Evolutionary conservation across 1,284 basidiomycete genomes (phyloP).

Genomic region (Gymnopus androsaceus): DNA sequence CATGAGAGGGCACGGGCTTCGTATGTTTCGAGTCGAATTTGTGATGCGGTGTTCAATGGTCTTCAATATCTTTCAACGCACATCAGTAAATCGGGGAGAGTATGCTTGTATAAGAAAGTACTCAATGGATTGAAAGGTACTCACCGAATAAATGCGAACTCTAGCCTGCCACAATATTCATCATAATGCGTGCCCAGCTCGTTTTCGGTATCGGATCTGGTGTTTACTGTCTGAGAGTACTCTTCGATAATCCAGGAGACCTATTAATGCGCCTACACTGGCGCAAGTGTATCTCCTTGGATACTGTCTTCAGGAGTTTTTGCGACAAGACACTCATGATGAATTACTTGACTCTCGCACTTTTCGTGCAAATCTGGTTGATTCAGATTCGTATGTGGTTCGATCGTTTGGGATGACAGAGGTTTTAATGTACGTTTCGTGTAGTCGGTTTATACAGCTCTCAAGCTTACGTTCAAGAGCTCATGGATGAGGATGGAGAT

Average conservation of each 20-base stretch:
- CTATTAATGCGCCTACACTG: background rate
- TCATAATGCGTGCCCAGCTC: background rate
- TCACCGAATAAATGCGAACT: no score
- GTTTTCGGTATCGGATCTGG: slow-evolving; percentile 7
- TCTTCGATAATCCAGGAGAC: background rate
- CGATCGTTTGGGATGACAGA: background rate
- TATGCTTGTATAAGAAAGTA: no score
- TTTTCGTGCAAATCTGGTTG: slow-evolving; percentile 5
- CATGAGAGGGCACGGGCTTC: no score
- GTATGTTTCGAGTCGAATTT: no score
- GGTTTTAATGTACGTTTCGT: background rate
- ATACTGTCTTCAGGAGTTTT: background rate
- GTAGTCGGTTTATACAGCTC: background rate
- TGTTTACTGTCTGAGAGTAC: slow-evolving; percentile 1
- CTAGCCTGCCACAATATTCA: slow-evolving; percentile 1
- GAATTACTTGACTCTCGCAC: background rate
- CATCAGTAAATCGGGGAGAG: no score
- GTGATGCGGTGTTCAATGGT: no score
- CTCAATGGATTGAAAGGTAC: no score
- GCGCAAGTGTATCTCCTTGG: background rate
- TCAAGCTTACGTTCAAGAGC: slow-evolving; percentile 4
- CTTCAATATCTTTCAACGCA: no score
- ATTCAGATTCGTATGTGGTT: background rate
- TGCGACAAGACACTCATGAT: slow-evolving; percentile 1
- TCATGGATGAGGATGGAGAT: background rate